Conservation (phyloP, 2,329 filamentous ascomycete genomes). For the Botryotinia narcissicola region DNA sequence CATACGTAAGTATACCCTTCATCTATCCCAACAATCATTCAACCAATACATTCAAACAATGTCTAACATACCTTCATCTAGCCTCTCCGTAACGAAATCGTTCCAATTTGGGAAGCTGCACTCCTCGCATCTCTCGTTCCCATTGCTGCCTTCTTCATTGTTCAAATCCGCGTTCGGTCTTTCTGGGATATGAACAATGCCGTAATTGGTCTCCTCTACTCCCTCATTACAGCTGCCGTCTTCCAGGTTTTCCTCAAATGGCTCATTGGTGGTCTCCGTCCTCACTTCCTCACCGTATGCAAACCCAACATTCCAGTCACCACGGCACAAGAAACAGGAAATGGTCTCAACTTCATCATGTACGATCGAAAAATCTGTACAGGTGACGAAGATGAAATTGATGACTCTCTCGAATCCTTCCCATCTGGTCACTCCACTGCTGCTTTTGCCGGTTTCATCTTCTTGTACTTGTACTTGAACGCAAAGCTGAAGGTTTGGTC, state of each 20-base stretch:
- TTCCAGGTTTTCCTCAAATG: slow-evolving; percentile 74
- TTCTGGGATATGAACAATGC: slow-evolving; percentile 73
- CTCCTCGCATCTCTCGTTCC: slow-evolving; percentile 64
- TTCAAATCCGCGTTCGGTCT: slow-evolving; percentile 65
- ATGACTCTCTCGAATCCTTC: slow-evolving; percentile 68
- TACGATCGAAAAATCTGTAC: slow-evolving; percentile 70
- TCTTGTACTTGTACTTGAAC: slow-evolving; percentile 70
- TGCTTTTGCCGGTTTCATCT: slow-evolving; percentile 70
- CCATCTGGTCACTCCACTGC: slow-evolving; percentile 73
- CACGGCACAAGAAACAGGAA: slow-evolving; percentile 42
- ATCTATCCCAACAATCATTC: slow-evolving; percentile 33
- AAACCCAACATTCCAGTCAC: slow-evolving; percentile 52
- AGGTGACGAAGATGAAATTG: slow-evolving; percentile 60
- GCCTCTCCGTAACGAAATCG: slow-evolving; percentile 63
- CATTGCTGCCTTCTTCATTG: slow-evolving; percentile 60
- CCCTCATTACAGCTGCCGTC: slow-evolving; percentile 66
- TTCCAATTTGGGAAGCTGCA: slow-evolving; percentile 70
- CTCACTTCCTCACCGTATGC: slow-evolving; percentile 70
- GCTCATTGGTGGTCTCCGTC: slow-evolving; percentile 70
- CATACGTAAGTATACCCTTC: slow-evolving; percentile 49
- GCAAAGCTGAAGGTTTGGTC: slow-evolving; percentile 74
- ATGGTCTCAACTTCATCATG: slow-evolving; percentile 61
- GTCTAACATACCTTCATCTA: background rate
- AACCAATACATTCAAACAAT: background rate
- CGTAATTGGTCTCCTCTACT: slow-evolving; percentile 66